A percentile compares a stretch with the other conserved stretches of the same genome.
phyloP scores from a whole-genome alignment of 345 rosid genomes.

The Euphorbia lathyris region DNA sequence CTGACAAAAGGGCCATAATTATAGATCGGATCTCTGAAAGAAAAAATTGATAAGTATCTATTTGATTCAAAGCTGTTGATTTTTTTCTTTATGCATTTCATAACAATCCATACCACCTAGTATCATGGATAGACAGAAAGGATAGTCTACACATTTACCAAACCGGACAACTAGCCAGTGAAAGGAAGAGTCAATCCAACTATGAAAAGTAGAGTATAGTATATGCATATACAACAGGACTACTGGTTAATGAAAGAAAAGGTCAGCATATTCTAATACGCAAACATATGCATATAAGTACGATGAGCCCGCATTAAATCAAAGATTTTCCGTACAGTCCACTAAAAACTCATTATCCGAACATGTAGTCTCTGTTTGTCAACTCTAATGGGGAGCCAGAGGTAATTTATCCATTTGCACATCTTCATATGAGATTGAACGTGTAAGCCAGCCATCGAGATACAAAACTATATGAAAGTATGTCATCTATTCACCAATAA shows the following conservation, averaged over 20 bases:
- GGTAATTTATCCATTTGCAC: slow-evolving; percentile 4
- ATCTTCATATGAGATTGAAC: slow-evolving; percentile 11
- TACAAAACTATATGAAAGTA: slow-evolving; percentile 2
- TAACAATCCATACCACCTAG: background rate
- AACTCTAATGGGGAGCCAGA: background rate
- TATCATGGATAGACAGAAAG: background rate
- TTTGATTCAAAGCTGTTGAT: background rate
- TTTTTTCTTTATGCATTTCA: background rate
- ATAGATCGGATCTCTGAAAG: too few relatives aligned
- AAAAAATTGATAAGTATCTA: background rate
- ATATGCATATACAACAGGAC: background rate
- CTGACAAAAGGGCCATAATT: too few relatives aligned
- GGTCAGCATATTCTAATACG: background rate
- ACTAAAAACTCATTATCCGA: slow-evolving; percentile 4
- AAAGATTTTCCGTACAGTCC: slow-evolving; percentile 1
- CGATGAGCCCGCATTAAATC: slow-evolving; percentile 4
- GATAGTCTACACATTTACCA: too few relatives aligned
- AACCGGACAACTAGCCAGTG: too few relatives aligned
- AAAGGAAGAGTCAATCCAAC: background rate
- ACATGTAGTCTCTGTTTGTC: background rate
- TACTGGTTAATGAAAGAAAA: background rate
- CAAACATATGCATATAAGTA: background rate
- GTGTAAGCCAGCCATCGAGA: slow-evolving; percentile 5
- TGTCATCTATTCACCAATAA: slow-evolving; percentile 18
- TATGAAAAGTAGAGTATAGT: background rate